Percentiles rank a stretch among this genome's conserved stretches.
These are phyloP conservation scores for Aspergillus sp. DNA, from an alignment of 2,329 filamentous ascomycete genomes.

Conservation along the genomic window DNA sequence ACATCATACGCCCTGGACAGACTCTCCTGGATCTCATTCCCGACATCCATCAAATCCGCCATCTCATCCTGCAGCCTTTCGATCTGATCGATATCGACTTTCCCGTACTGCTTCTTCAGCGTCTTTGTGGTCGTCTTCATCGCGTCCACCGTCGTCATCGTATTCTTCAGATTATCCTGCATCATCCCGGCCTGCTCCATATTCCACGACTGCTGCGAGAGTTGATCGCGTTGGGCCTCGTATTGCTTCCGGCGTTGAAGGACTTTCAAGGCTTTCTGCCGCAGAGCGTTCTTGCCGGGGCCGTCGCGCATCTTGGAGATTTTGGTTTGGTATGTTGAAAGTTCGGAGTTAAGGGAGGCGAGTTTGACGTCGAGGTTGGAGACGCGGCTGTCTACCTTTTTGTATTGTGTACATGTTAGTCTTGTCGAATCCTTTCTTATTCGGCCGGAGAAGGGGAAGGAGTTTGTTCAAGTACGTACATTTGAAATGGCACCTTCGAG, in stretches of 20 bases:
- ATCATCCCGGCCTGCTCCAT: slow-evolving; percentile 98
- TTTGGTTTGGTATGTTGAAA: slow-evolving; percentile 77
- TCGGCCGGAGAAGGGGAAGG: slow-evolving; percentile 8
- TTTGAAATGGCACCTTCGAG: slow-evolving; percentile 75
- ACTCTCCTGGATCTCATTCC: slow-evolving; percentile 96
- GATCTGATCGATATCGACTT: slow-evolving; percentile 95
- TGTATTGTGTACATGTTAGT: neutral
- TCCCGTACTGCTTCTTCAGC: slow-evolving; percentile 87
- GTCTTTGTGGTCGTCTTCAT: slow-evolving; percentile 96
- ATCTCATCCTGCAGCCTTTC: slow-evolving; percentile 98
- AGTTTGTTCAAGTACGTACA: slow-evolving; percentile 40
- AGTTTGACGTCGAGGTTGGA: slow-evolving; percentile 90
- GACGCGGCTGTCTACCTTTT: slow-evolving; percentile 67
- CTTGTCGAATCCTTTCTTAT: neutral
- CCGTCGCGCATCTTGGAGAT: slow-evolving; percentile 91
- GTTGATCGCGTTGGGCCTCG: slow-evolving; percentile 86
- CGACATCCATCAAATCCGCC: slow-evolving; percentile 94
- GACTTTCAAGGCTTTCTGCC: slow-evolving; percentile 88
- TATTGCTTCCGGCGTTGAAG: slow-evolving; percentile 90
- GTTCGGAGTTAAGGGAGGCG: slow-evolving; percentile 81
- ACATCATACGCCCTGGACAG: slow-evolving; percentile 87
- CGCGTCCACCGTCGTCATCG: slow-evolving; percentile 95
- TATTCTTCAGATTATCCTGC: slow-evolving; percentile 97
- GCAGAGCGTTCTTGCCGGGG: slow-evolving; percentile 83
- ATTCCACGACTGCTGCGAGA: slow-evolving; percentile 93